Evolutionary conservation across 129 eudicot species (phyloP), one percentile per base, ranked within the genome.

Genomic region (Helianthus tuberosus): DNA sequence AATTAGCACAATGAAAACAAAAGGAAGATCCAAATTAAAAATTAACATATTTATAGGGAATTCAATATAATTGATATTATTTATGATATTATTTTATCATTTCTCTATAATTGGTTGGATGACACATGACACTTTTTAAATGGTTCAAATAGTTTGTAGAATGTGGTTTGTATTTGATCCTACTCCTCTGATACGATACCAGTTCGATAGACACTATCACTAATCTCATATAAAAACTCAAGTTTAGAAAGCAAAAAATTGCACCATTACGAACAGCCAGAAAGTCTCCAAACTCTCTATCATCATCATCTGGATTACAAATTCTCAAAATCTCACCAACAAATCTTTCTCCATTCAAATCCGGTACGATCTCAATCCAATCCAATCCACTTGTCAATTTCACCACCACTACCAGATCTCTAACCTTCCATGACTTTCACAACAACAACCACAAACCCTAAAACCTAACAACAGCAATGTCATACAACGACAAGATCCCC

Each of bases 241-340:
- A 20, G 32, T 41, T 41, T 41, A 41, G 0, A 25, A 15, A 4
- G 59, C 7, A 8, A 53, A 8, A 53, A 53, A 53, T 53, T 53
- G 11, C 27, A 53, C 3, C 20, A 53, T n/a, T 53, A 53, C 29
- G 16, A 15, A 15, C 6, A 12, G 17, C 17, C n/a, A 50, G 57
- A 61, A 61, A 6, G 10, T 41, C 17, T 0, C 1, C 6, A 35
- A 61, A 59, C 39, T 25, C 35, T 17, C 15, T 59, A 3, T 29
- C 64, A 29, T 32, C 66, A 61, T 61, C 66, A 32, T 61, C 66
- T 61, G 20, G 44, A 61, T 32, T 35, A 9, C 66, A 61, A 61
- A 61, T 61, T 13, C 66, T 25, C 41, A 59, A 27, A 59, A 25
- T 59, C 64, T 3, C 8, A 35, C 39, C 44, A 13, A 0, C 6